phyloP scores from a whole-genome alignment of 2,329 filamentous ascomycete genomes.

The Aspergillus jensenii region DNA sequence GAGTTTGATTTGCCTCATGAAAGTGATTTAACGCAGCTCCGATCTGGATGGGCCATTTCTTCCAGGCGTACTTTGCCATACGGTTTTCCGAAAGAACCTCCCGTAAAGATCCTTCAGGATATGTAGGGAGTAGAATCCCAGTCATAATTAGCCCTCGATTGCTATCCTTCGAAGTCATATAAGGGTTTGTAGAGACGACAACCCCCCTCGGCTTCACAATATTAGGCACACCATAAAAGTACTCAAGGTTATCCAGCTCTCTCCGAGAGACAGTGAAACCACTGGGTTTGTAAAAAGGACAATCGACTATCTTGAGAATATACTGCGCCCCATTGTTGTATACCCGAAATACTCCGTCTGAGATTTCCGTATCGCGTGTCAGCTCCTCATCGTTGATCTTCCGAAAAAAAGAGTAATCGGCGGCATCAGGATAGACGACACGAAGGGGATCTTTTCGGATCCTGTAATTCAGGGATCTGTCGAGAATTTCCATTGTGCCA shows the following conservation, averaged over 20 bases:
- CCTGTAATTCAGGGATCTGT: slow-evolving; percentile 5
- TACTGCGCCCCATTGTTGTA: slow-evolving; percentile 6
- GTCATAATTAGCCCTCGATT: slow-evolving; percentile 15
- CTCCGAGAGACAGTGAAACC: slow-evolving; percentile 18
- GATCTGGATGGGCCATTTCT: slow-evolving; percentile 21
- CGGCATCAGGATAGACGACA: slow-evolving; percentile 12
- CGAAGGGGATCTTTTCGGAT: slow-evolving; percentile 14
- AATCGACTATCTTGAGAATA: slow-evolving; percentile 20
- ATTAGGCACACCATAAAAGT: slow-evolving; percentile 15
- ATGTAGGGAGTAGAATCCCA: slow-evolving; percentile 20
- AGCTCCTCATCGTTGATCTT: slow-evolving; percentile 12
- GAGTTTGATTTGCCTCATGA: slow-evolving; percentile 15
- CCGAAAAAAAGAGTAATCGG: slow-evolving; percentile 16
- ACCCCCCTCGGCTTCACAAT: slow-evolving; percentile 19
- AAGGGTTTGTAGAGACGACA: slow-evolving; percentile 17
- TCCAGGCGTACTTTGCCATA: slow-evolving; percentile 13
- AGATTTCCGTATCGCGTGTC: slow-evolving; percentile 14
- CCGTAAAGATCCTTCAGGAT: slow-evolving; percentile 18
- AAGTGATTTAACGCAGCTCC: slow-evolving; percentile 13
- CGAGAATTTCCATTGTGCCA: slow-evolving; percentile 1
- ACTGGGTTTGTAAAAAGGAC: slow-evolving; percentile 15
- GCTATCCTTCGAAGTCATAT: slow-evolving; percentile 11
- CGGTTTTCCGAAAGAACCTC: slow-evolving; percentile 10
- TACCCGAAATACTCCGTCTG: slow-evolving; percentile 16
- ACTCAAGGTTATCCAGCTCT: slow-evolving; percentile 22